Evolutionary conservation across 805 yeast species (phyloP), one percentile per base, ranked within the genome.

Genomic region (Metschnikowia sp.): DNA sequence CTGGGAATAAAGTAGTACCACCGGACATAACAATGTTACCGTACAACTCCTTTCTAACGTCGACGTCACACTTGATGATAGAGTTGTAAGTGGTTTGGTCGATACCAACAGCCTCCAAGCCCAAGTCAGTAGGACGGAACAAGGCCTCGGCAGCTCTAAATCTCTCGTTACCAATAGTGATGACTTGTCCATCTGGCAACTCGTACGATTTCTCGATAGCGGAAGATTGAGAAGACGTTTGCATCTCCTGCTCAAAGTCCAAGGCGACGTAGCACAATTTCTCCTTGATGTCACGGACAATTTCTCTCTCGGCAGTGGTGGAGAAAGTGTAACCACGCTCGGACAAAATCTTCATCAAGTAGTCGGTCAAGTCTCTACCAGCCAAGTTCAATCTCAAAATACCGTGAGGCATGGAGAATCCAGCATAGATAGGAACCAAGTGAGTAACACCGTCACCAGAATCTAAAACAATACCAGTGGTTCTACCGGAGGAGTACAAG

Each of bases 1-100:
- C 99, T 78, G 97, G 97, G 96, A 90, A 94, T 98, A 94, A 90
- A 64, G 99, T 94, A 66, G 98, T 91, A 87, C 99, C 99, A 83
- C 99, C 99, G 62, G 98, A 91, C 94, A 94, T 86, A 72, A 94
- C 99, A 69, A 94, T 94, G 86, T 94, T 94, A 78, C 96, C 95
- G 82, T 94, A 94, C 75, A 94, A 84, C 76, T 92, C 98, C 82
- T 88, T 92, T 79, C 99, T 88, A 63, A 94, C 97, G 78, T 94
- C 99, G 65, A 94, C 86, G 78, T 94, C 99, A 81, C 97, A 91
- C 89, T 91, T 92, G 83, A 86, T 88, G 80, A 94, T 94, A 54
- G 94, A 86, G 83, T 85, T 85, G 82, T 82, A 86, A 60, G 94
- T 84, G 63, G 97, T 91, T 82, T 94, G 98, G 78, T 94, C 97